Base-by-base conservation (phyloP, 75 land plant genomes). In the Ceratopteris richardii region DNA sequence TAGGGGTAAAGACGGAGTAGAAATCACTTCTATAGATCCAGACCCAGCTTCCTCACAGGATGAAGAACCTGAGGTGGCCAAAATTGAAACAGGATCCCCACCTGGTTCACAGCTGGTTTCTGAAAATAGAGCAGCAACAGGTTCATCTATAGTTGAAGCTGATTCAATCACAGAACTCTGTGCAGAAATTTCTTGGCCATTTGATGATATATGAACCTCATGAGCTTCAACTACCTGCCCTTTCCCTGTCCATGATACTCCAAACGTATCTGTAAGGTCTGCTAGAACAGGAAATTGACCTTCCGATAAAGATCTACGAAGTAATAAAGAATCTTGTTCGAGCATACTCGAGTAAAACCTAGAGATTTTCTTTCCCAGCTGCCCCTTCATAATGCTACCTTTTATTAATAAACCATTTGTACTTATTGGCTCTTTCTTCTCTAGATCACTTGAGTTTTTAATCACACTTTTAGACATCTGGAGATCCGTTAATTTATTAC, bases 241-340 rank as follows among this genome's bases (percentile, higher is more conserved):
- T 58, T 84, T 75, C 42, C 93, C 93, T 2, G 76, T 81, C 93
- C 93, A 84, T 16, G 75, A 73, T 21, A 82, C 79, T 69, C 81
- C 85, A 25, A 84, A 67, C 14, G 80, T 75, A 28, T 81, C 80
- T 24, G 93, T 77, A 50, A 81, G 69, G 64, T 69, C 64, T 13
- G 65, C 40, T 17, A 66, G 30, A 23, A 60, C 50, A 5, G 82
- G 71, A 29, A 67, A 64, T 42, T 79, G 62, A 6, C 83, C 78
- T 26, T 82, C 89, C 16, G 93, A 81, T 7, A 69, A 43, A 28
- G 73, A 61, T 42, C 77, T 65, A 11, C 67, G n/a, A n/a, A n/a
- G 71, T 26, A 84, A 54, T 54, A 44, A 30, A 24, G 29, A 26
- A 63, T 54, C 67, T 37, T 70, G 26, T 59, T 67, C 78, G 28